These are phyloP conservation scores for Willaertia magna DNA, from an alignment of 208 protist genomes.

Conservation along the genomic window DNA sequence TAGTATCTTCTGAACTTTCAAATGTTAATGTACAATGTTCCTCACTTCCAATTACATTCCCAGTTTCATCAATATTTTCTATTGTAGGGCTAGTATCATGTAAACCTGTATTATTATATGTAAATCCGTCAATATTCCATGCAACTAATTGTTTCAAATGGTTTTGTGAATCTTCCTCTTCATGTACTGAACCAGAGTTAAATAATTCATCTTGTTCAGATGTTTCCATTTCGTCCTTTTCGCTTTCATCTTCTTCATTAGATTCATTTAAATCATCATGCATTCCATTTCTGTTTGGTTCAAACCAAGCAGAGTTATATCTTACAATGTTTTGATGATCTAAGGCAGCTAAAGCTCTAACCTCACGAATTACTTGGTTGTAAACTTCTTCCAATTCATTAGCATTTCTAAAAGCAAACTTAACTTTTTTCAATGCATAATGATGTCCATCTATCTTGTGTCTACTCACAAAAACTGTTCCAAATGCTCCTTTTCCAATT, in stretches of 20 bases:
- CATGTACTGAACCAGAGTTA: background rate
- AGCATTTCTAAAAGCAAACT: background rate
- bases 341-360: background rate
- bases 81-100: background rate
- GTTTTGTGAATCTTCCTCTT: too few species aligned
- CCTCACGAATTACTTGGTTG: background rate
- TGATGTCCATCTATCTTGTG: background rate
- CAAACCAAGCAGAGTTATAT: conserved; percentile 16
- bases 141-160: too few species aligned
- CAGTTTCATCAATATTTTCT: background rate
- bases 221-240: background rate
- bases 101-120: too few species aligned
- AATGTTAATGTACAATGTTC: background rate
- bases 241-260: background rate
- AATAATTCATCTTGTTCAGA: background rate
- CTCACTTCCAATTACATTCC: background rate
- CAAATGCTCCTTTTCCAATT: conserved; percentile 7
- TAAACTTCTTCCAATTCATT: background rate
- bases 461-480: background rate
- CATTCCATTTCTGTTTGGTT: background rate
- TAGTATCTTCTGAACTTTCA: background rate
- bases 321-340: conserved; percentile 3
- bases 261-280: background rate
- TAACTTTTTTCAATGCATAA: conserved; percentile 15
- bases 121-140: background rate